phyloP scores from a whole-genome alignment of 805 yeast species.

The Starmerella bombi region DNA sequence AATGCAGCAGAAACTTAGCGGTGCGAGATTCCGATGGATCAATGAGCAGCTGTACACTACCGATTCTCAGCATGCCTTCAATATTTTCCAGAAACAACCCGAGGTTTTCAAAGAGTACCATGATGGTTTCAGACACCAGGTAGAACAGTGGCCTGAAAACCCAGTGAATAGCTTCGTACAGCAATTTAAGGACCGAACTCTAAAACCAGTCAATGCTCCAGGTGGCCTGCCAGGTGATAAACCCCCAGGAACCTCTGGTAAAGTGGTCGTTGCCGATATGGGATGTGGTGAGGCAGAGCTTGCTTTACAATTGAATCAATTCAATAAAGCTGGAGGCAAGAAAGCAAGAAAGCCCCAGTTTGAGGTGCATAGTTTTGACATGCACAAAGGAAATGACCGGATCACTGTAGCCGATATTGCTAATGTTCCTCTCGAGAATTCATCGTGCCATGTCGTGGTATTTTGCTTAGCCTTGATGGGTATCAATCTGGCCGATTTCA shows the following conservation, averaged over 20 bases:
- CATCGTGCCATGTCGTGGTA: constrained; percentile 73
- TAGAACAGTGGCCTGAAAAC: constrained; percentile 95
- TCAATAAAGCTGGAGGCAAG: background rate
- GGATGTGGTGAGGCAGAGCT: constrained; percentile 98
- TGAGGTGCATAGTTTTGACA: constrained; percentile 77
- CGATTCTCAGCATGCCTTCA: constrained; percentile 61
- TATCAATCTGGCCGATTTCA: constrained; percentile 83
- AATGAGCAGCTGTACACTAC: constrained; percentile 92
- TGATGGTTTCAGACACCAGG: constrained; percentile 88
- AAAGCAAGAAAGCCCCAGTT: constrained; percentile 30
- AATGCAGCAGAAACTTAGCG: constrained; percentile 88
- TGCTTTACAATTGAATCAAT: constrained; percentile 33
- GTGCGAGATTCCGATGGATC: constrained; percentile 95
- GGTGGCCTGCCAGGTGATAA: constrained; percentile 70
- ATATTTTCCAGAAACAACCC: constrained; percentile 67
- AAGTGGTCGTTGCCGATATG: constrained; percentile 85
- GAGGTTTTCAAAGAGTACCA: constrained; percentile 87
- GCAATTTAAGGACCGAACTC: constrained; percentile 39
- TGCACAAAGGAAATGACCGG: constrained; percentile 74
- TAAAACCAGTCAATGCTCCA: constrained; percentile 75
- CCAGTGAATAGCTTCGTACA: constrained; percentile 86
- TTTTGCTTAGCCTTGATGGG: constrained; percentile 96
- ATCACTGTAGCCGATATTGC: constrained; percentile 95
- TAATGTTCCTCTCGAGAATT: constrained; percentile 71
- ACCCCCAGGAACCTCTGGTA: constrained; percentile 26